Conservation (phyloP, 2,329 filamentous ascomycete species). For the Anthostomella pinea region DNA sequence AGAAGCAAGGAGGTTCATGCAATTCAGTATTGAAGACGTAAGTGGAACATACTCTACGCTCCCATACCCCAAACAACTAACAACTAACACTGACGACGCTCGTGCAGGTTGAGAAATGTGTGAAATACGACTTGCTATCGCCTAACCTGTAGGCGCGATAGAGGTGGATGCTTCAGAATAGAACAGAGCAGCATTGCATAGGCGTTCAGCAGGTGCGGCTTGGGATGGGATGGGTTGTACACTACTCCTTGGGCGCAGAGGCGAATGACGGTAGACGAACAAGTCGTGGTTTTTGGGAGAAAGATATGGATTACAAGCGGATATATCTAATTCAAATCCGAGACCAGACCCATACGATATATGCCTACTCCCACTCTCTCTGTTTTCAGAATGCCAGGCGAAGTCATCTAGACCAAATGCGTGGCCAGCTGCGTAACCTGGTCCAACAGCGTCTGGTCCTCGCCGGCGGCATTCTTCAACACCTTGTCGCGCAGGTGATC, state of each 20-base stretch:
- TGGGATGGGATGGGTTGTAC: constrained; percentile 6
- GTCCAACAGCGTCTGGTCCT: constrained; percentile 47
- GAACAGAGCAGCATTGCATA: constrained; percentile 16
- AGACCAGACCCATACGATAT: too few relatives aligned
- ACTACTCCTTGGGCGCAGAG: constrained; percentile 6
- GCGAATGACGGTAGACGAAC: constrained; percentile 1
- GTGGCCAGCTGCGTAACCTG: constrained; percentile 40
- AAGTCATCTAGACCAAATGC: too few relatives aligned
- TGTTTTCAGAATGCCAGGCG: too few relatives aligned
- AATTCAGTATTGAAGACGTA: constrained; percentile 85
- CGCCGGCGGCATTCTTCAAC: constrained; percentile 50
- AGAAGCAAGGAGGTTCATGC: constrained; percentile 83
- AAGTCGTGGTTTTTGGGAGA: constrained; percentile 1
- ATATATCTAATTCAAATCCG: too few relatives aligned
- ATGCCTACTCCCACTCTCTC: constrained; percentile 6
- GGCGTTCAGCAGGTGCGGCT: constrained; percentile 18
- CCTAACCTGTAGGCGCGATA: constrained; percentile 67
- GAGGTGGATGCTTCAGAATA: constrained; percentile 7
- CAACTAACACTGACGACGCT: not conserved
- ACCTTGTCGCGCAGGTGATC: constrained; percentile 58
- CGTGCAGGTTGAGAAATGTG: constrained; percentile 73
- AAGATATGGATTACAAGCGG: not conserved
- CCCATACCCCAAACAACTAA: constrained; percentile 6
- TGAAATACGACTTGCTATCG: constrained; percentile 85
- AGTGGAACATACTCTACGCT: constrained; percentile 38